Evolutionary conservation across 148 eudicot species (phyloP).

Genomic region (Cornus controversa): DNA sequence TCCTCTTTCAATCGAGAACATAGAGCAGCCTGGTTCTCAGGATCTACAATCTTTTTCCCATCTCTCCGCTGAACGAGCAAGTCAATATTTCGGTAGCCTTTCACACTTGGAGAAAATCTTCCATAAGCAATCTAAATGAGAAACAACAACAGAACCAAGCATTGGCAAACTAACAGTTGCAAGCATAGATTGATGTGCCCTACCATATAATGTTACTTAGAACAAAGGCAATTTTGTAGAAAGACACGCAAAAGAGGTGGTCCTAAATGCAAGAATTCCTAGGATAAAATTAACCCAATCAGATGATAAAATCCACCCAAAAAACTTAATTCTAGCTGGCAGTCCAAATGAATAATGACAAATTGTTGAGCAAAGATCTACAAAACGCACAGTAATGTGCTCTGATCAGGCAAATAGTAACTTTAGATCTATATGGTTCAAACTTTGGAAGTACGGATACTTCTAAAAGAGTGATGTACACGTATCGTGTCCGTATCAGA

Average conservation of each 20-base stretch:
- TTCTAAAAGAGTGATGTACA: no score
- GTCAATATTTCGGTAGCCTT: constrained; percentile 71
- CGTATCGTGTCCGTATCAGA: no score
- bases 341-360: no score
- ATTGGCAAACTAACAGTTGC: not conserved
- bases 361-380: no score
- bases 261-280: not conserved
- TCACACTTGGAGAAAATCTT: constrained; percentile 50
- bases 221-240: not conserved
- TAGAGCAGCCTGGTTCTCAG: constrained; percentile 37
- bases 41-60: constrained; percentile 67
- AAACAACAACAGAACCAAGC: not conserved
- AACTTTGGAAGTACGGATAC: no score
- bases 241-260: constrained; percentile 4
- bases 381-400: no score
- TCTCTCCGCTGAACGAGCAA: constrained; percentile 61
- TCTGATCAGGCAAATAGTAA: no score
- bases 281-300: not conserved
- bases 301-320: no score
- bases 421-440: no score
- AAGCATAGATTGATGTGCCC: not conserved
- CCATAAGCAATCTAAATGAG: constrained; percentile 62
- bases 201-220: not conserved
- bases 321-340: no score
- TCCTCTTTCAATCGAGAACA: constrained; percentile 72